phyloP scores from a whole-genome alignment of 768 basidiomycete genomes.

The Lactarius hengduanensis region DNA sequence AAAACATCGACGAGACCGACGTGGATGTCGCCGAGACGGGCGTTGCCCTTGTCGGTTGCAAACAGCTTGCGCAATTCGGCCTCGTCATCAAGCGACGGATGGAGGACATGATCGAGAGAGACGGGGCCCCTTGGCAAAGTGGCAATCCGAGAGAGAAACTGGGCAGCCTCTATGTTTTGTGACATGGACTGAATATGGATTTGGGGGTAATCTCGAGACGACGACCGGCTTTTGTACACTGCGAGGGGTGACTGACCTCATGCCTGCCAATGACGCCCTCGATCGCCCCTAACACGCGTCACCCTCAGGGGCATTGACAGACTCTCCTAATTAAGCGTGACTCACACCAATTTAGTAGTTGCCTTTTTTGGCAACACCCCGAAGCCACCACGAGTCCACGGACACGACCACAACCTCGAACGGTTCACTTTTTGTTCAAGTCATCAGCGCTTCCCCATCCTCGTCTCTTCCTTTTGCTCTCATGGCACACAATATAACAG shows the following conservation, averaged over 20 bases:
- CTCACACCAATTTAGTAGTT: neutral
- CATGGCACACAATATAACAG: slow-evolving; percentile 21
- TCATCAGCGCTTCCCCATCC: slow-evolving; percentile 2
- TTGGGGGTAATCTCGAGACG: neutral
- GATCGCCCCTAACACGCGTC: neutral
- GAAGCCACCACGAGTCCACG: neutral
- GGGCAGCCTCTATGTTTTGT: slow-evolving; percentile 34
- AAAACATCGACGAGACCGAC: slow-evolving; percentile 62
- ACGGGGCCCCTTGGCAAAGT: slow-evolving; percentile 34
- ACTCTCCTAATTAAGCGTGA: neutral
- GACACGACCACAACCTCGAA: no score
- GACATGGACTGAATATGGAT: slow-evolving; percentile 25
- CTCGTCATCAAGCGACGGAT: slow-evolving; percentile 58
- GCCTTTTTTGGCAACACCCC: neutral
- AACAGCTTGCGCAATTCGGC: slow-evolving; percentile 53
- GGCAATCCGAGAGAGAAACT: slow-evolving; percentile 33
- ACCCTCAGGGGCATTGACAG: no score
- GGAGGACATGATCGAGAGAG: slow-evolving; percentile 46
- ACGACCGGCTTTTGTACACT: neutral
- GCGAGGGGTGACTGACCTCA: neutral
- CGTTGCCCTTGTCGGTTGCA: slow-evolving; percentile 49
- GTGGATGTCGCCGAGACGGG: slow-evolving; percentile 46
- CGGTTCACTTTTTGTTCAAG: neutral
- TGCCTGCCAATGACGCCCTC: neutral
- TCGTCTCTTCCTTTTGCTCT: neutral